These are phyloP conservation scores for Coemansia sp. DNA, from an alignment of 371 early-diverging fungal genomes.

Conservation along the genomic window DNA sequence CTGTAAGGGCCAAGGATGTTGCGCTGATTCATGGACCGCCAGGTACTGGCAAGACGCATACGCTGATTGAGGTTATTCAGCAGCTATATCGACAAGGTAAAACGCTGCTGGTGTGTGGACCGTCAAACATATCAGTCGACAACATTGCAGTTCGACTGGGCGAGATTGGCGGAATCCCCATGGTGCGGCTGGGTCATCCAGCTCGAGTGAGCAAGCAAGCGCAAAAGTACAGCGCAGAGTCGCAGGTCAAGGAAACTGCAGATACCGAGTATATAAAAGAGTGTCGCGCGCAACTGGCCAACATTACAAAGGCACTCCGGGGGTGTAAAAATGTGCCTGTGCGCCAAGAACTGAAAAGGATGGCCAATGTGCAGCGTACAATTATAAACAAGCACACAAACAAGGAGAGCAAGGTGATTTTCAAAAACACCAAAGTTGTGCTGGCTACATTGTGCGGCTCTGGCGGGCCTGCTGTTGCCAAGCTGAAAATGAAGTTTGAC, in stretches of 20 bases:
- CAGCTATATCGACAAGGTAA: slow-evolving; percentile 68
- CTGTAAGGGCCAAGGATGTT: slow-evolving; percentile 63
- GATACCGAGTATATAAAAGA: not conserved
- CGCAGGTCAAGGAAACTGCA: slow-evolving; percentile 54
- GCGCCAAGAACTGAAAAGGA: not conserved
- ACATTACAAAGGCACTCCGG: not conserved
- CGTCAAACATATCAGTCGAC: slow-evolving; percentile 92
- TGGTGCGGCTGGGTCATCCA: slow-evolving; percentile 84
- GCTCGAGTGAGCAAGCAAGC: slow-evolving; percentile 63
- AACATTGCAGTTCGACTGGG: slow-evolving; percentile 77
- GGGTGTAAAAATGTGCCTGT: not conserved
- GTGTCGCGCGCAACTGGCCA: not conserved
- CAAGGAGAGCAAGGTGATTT: not conserved
- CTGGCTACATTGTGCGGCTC: slow-evolving; percentile 56
- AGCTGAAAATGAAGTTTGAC: slow-evolving; percentile 64
- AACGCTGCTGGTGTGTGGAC: slow-evolving; percentile 86
- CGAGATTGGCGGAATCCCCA: slow-evolving; percentile 46
- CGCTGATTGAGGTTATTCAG: slow-evolving; percentile 81
- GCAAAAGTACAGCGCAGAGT: slow-evolving; percentile 5
- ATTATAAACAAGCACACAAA: not conserved
- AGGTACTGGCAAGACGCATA: slow-evolving; percentile 92
- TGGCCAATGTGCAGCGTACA: not conserved
- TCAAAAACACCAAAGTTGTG: slow-evolving; percentile 41
- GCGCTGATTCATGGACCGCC: slow-evolving; percentile 89
- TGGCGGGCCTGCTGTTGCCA: slow-evolving; percentile 6